These are phyloP conservation scores for Erysimum cheiri DNA, from an alignment of 441 rosid species.

Conservation along the genomic window DNA sequence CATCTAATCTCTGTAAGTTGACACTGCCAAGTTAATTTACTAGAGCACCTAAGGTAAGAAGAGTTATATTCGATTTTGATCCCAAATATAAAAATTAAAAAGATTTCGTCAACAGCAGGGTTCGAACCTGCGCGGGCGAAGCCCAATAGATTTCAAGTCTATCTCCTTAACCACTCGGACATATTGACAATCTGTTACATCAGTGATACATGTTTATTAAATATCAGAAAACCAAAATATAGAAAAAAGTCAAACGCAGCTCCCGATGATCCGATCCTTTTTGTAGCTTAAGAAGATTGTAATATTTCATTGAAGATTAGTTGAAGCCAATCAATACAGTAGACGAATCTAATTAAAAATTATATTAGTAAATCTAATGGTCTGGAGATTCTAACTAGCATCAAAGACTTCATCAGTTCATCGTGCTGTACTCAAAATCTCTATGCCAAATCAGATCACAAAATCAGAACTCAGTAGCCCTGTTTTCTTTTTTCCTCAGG, in stretches of 20 bases:
- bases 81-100: not conserved
- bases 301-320: not conserved
- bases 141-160: constrained; percentile 99
- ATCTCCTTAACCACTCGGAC: constrained; percentile 99
- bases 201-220: not conserved
- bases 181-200: constrained; percentile 56
- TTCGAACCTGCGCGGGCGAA: constrained; percentile 98
- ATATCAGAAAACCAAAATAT: not conserved
- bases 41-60: too few species aligned
- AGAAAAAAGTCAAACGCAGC: not conserved
- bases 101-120: constrained; percentile 90
- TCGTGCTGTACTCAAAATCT: not conserved
- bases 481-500: not conserved
- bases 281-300: not conserved
- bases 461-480: not conserved
- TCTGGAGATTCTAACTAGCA: not conserved
- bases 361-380: not conserved
- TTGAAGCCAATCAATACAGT: not conserved
- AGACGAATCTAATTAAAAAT: not conserved
- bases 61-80: not conserved
- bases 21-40: too few species aligned
- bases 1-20: not conserved
- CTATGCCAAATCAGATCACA: too few species aligned
- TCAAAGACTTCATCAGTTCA: not conserved
- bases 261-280: not conserved